Conservation (phyloP, 169 alveolate species). For the Plasmodium blacklocki region DNA sequence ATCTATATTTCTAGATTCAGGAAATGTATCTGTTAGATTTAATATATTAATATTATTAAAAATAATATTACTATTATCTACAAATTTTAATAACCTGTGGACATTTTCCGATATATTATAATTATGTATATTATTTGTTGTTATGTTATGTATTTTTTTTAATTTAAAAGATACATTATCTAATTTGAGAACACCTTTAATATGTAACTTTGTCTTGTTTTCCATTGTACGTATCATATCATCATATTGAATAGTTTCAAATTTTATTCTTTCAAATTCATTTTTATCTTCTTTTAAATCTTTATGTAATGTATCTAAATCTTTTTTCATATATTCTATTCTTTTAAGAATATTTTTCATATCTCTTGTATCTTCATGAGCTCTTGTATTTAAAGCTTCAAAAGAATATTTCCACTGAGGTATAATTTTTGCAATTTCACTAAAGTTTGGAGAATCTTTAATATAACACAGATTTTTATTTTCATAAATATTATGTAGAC, state of each 20-base stretch:
- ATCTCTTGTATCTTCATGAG: conserved; percentile 67
- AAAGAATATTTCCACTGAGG: conserved; percentile 74
- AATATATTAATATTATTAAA: no score
- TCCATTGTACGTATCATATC: conserved; percentile 44
- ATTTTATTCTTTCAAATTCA: conserved; percentile 71
- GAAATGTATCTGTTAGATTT: background rate
- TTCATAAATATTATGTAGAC: conserved; percentile 59
- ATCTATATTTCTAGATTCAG: conserved; percentile 44
- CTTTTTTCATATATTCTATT: conserved; percentile 53
- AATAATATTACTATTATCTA: conserved; percentile 8
- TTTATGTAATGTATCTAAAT: conserved; percentile 41
- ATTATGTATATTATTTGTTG: conserved; percentile 50
- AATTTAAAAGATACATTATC: conserved; percentile 60
- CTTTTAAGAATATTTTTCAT: conserved; percentile 65
- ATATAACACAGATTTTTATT: conserved; percentile 63
- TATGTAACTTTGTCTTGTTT: conserved; percentile 49
- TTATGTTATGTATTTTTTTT: conserved; percentile 39
- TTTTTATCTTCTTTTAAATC: conserved; percentile 66
- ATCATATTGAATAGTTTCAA: conserved; percentile 74
- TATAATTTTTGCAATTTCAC: conserved; percentile 42
- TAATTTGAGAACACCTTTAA: conserved; percentile 63
- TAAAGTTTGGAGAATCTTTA: conserved; percentile 57
- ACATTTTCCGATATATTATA: conserved; percentile 42
- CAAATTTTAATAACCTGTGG: conserved; percentile 48
- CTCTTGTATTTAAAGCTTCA: conserved; percentile 55